Conservation (phyloP, 2,329 filamentous ascomycete genomes). For the Sporothrix humicola region DNA sequence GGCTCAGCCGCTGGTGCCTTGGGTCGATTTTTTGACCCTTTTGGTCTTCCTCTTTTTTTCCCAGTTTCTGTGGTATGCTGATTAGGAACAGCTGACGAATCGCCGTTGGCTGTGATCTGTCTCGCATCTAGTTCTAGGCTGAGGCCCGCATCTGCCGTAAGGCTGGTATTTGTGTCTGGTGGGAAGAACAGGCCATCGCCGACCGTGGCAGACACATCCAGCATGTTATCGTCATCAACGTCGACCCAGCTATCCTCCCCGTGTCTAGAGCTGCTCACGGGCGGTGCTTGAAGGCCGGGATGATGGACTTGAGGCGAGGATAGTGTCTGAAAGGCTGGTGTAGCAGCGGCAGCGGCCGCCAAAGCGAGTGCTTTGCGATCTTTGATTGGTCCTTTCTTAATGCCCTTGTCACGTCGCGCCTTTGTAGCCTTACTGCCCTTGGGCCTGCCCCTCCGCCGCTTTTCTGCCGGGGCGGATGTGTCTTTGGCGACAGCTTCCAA, state of each 20-base stretch:
- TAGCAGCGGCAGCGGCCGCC: constrained; percentile 24
- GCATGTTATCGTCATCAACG: constrained; percentile 50
- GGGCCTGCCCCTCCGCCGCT: constrained; percentile 59
- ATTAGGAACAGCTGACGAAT: neutral
- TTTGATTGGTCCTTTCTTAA: constrained; percentile 53
- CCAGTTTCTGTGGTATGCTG: constrained; percentile 32
- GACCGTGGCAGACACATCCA: constrained; percentile 40
- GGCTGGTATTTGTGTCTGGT: constrained; percentile 8
- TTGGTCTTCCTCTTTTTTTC: constrained; percentile 56
- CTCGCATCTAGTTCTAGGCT: neutral
- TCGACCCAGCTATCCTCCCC: constrained; percentile 55
- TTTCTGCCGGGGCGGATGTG: constrained; percentile 40
- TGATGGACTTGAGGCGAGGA: neutral
- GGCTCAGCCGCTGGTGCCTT: constrained; percentile 41
- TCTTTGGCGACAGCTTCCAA: neutral
- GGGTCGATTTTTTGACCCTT: constrained; percentile 58
- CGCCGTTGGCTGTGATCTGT: neutral
- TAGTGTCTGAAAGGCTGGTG: neutral
- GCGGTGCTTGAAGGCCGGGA: neutral
- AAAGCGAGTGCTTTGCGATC: constrained; percentile 28
- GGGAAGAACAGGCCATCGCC: constrained; percentile 34
- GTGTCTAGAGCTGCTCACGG: constrained; percentile 21
- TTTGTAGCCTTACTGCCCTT: constrained; percentile 62
- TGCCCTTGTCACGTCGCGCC: constrained; percentile 55
- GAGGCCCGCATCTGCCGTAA: neutral